Conservation (phyloP, 306 rosid genomes). For the Vicia villosa region DNA sequence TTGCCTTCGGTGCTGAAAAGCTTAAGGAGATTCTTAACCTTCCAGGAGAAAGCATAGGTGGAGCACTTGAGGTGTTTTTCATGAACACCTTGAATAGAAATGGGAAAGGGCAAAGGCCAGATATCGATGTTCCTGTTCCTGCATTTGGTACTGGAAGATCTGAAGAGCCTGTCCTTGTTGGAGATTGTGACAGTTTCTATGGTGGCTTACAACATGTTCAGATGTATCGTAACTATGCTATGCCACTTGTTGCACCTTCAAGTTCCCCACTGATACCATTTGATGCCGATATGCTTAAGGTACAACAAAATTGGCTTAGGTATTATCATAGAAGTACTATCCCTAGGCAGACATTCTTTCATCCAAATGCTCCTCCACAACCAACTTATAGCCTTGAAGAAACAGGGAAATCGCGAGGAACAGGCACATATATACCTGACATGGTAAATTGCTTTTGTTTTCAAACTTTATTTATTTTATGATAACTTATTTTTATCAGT, state of each 20-base stretch:
- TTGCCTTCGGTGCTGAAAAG: constrained; percentile 47
- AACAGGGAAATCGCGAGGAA: constrained; percentile 56
- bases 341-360: constrained; percentile 28
- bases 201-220: constrained; percentile 44
- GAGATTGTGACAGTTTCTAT: constrained; percentile 49
- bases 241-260: constrained; percentile 30
- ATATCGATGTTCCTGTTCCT: constrained; percentile 60
- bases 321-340: constrained; percentile 23
- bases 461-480: constrained; percentile 12
- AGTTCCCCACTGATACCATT: constrained; percentile 38
- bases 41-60: constrained; percentile 54
- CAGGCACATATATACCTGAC: constrained; percentile 73
- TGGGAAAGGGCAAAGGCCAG: constrained; percentile 74
- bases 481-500: constrained; percentile 26
- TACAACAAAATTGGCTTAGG: constrained; percentile 39
- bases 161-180: constrained; percentile 51
- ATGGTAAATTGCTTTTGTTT: constrained; percentile 44
- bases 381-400: constrained; percentile 33
- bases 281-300: constrained; percentile 38
- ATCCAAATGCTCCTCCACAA: constrained; percentile 38
- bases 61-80: constrained; percentile 58
- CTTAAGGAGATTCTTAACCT: constrained; percentile 49
- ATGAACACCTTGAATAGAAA: constrained; percentile 54
- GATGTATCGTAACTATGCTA: constrained; percentile 6
- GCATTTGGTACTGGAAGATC: constrained; percentile 70